Base-by-base conservation (phyloP, 2,329 filamentous ascomycete species). In the Coniella vitis region DNA sequence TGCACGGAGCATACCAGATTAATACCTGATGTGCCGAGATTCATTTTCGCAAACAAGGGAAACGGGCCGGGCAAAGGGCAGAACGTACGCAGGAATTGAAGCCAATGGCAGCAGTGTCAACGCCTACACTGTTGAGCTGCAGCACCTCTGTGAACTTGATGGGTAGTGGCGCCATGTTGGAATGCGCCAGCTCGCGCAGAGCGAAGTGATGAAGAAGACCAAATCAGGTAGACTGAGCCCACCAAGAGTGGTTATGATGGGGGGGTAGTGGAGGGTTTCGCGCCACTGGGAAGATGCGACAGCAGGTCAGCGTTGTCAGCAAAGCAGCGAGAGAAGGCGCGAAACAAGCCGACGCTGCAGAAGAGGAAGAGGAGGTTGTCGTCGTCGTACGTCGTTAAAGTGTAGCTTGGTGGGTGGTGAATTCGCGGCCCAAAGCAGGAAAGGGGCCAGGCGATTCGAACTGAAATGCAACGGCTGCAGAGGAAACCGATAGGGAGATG, bases 41-140 rank as follows among this genome's bases (percentile, higher is more conserved):
- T 31, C 21, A 19, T 12, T 41, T 29, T 32, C 13, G 21, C 37
- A 39, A 39, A 16, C 36, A 25, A 43, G 49, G 22, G 22, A 25
- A 22, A 7, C 21, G 4, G 4, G 7, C 29, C 38, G n/a, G 22
- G 49, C 48, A 47, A 51, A 49, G 25, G 25, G 25, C 25, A 10
- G 10, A 45, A 76, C 83, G 72, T 78, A 90, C 85, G 75, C 86
- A 90, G 67, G 85, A 86, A 70, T 90, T 90, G 76, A 91, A 93
- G 64, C 86, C 84, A 76, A 93, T 90, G 61, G 66, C 68, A 51
- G 58, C 57, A 53, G 60, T 63, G 56, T 65, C 62, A 48, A 68
- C 58, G 50, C 63, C 64, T 39, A 64, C 57, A 56, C 61, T 63
- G 51, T 62, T 63, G 55, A 68, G 65, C 61, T 67, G 65, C 55